Conservation (phyloP, 2,329 filamentous ascomycete species). For the Zymoseptoria crescenta region DNA sequence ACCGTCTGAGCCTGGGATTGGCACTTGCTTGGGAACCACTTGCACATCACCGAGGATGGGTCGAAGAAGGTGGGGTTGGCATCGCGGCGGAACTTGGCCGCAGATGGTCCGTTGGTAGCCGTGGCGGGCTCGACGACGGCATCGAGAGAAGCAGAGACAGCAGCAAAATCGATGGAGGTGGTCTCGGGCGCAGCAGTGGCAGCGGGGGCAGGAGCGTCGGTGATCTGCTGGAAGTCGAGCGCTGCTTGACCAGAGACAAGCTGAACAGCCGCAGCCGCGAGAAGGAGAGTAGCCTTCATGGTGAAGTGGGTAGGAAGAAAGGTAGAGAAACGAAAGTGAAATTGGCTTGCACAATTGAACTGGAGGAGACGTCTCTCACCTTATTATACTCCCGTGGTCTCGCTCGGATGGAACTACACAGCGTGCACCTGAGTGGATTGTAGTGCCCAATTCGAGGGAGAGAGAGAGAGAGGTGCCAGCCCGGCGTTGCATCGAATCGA, state of each 20-base stretch:
- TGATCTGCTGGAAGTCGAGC: conserved; percentile 2
- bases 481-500: not conserved
- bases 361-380: not conserved
- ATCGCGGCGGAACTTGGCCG: conserved; percentile 6
- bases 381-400: not conserved
- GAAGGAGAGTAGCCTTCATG: conserved; percentile 2
- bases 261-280: conserved; percentile 4
- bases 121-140: not conserved
- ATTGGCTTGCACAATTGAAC: not conserved
- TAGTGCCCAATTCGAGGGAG: no score
- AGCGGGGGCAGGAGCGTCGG: conserved; percentile 4
- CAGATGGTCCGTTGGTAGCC: conserved; percentile 1
- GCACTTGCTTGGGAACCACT: not conserved
- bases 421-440: no score
- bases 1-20: not conserved
- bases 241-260: conserved; percentile 2
- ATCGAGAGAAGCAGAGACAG: conserved; percentile 3
- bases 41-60: not conserved
- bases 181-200: conserved; percentile 7
- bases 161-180: conserved; percentile 2
- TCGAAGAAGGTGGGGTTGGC: conserved; percentile 5
- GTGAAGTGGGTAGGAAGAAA: not conserved
- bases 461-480: not conserved
- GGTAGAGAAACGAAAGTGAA: not conserved
- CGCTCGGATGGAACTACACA: no score